Percentiles rank a stretch among this genome's conserved stretches.
These are phyloP conservation scores for Beauveria australis DNA, from an alignment of 2,329 filamentous ascomycete genomes.

Conservation along the genomic window DNA sequence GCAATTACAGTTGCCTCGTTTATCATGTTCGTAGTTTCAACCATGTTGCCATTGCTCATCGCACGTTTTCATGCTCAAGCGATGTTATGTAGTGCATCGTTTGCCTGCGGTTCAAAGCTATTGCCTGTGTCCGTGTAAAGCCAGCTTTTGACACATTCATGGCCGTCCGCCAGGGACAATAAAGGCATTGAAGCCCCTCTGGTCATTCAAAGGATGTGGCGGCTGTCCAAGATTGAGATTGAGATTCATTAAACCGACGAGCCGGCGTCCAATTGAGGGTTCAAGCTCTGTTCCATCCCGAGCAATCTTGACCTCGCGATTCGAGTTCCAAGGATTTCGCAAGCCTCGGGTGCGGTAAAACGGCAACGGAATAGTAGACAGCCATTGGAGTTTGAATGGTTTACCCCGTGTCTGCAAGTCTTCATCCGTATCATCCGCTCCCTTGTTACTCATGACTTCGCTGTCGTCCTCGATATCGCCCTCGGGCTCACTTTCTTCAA, in stretches of 20 bases:
- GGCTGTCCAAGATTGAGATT: background rate
- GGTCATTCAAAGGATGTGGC: background rate
- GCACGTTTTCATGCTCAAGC: too few species aligned
- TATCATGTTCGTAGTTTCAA: background rate
- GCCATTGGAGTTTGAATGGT: conserved; percentile 85
- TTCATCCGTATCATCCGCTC: conserved; percentile 34
- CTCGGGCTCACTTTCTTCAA: conserved; percentile 50
- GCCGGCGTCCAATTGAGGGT: conserved; percentile 64
- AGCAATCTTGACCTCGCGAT: conserved; percentile 92
- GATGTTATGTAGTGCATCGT: background rate
- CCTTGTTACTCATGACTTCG: conserved; percentile 29
- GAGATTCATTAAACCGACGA: conserved; percentile 72
- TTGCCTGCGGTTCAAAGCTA: background rate
- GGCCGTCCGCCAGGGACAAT: background rate
- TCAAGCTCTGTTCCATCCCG: conserved; percentile 91
- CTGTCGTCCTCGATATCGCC: conserved; percentile 38
- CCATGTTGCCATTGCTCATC: too few species aligned
- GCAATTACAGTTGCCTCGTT: background rate
- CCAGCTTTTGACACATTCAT: background rate
- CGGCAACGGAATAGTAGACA: conserved; percentile 72
- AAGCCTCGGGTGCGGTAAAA: conserved; percentile 85
- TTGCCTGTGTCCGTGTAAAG: too few species aligned
- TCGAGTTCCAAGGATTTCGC: conserved; percentile 90
- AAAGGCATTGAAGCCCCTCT: background rate
- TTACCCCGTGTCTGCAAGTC: conserved; percentile 71